These are phyloP conservation scores for Eragrostis tef DNA, from an alignment of 202 grass and related monocot genomes.

Conservation along the genomic window DNA sequence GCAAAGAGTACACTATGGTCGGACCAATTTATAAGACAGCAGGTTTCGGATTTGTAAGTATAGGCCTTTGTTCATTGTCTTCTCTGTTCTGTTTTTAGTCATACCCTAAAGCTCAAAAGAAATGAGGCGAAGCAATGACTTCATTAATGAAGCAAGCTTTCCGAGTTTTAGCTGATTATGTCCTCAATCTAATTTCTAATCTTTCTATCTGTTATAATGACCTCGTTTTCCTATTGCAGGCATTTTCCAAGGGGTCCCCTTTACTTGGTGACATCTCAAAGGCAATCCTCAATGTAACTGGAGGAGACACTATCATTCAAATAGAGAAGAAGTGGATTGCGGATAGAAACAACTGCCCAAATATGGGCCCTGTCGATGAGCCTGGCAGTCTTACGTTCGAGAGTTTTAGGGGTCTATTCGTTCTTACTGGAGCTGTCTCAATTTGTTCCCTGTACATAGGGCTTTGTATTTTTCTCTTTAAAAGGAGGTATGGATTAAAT, in stretches of 20 bases:
- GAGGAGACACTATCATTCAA: slow-evolving; percentile 34
- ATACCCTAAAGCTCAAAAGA: too few species aligned
- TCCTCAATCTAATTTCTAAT: too few species aligned
- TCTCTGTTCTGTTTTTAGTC: too few species aligned
- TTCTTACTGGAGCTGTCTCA: slow-evolving; percentile 56
- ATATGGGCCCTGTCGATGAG: slow-evolving; percentile 19
- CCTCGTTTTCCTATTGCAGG: slow-evolving; percentile 38
- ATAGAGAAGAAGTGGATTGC: slow-evolving; percentile 66
- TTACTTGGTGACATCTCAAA: slow-evolving; percentile 54
- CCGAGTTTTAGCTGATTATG: neutral
- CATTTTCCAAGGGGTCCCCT: slow-evolving; percentile 56
- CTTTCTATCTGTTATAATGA: neutral
- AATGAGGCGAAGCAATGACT: too few species aligned
- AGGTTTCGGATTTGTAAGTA: slow-evolving; percentile 51
- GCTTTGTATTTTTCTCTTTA: neutral
- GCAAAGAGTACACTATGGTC: slow-evolving; percentile 51
- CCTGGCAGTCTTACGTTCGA: slow-evolving; percentile 50
- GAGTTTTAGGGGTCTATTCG: slow-evolving; percentile 63
- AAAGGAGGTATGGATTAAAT: neutral
- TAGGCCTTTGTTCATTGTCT: neutral
- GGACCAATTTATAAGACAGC: slow-evolving; percentile 50
- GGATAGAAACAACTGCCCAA: slow-evolving; percentile 34
- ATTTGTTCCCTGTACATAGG: slow-evolving; percentile 28
- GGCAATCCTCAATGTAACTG: slow-evolving; percentile 65
- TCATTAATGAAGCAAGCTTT: neutral